phyloP scores from a whole-genome alignment of 352 stramenopile genomes.

The Pythium guiyangense region DNA sequence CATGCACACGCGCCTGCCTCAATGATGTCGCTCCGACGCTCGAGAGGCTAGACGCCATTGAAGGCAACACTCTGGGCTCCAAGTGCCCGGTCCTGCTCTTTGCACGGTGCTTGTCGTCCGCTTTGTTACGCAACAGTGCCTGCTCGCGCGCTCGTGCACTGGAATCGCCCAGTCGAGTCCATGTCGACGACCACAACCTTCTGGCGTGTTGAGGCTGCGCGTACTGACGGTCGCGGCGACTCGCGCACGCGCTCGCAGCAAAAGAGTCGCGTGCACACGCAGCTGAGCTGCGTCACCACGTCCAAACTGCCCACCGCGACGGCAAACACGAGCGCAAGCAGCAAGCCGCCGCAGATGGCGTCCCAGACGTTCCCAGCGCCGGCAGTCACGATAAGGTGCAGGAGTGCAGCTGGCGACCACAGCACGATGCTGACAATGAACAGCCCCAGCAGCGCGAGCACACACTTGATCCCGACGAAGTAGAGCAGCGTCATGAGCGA shows the following conservation, averaged over 20 bases:
- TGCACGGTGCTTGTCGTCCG: not conserved
- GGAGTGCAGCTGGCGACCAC: slow-evolving; percentile 1
- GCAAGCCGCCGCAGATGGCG: not conserved
- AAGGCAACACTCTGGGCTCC: no score
- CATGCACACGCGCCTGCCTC: no score
- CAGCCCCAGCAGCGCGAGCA: slow-evolving; percentile 10
- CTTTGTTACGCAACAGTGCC: not conserved
- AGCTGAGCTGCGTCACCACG: slow-evolving; percentile 7
- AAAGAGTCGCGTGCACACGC: slow-evolving; percentile 18
- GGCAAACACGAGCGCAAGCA: slow-evolving; percentile 11
- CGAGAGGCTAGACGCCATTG: no score
- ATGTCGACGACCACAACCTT: slow-evolving; percentile 1
- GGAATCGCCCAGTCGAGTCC: no score
- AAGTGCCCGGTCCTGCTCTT: no score
- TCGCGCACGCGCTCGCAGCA: slow-evolving; percentile 9
- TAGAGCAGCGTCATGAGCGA: slow-evolving; percentile 18
- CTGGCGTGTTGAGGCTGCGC: not conserved
- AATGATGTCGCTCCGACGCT: no score
- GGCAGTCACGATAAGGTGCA: not conserved
- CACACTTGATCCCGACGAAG: slow-evolving; percentile 20
- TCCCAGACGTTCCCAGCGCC: not conserved
- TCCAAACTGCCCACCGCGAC: slow-evolving; percentile 14
- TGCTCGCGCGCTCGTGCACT: not conserved
- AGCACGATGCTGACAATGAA: slow-evolving; percentile 5
- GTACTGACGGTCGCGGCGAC: not conserved